Evolutionary conservation across 169 alveolate genomes (phyloP), one percentile per base, ranked within the genome.

Genomic region (Eimeria maxima): DNA sequence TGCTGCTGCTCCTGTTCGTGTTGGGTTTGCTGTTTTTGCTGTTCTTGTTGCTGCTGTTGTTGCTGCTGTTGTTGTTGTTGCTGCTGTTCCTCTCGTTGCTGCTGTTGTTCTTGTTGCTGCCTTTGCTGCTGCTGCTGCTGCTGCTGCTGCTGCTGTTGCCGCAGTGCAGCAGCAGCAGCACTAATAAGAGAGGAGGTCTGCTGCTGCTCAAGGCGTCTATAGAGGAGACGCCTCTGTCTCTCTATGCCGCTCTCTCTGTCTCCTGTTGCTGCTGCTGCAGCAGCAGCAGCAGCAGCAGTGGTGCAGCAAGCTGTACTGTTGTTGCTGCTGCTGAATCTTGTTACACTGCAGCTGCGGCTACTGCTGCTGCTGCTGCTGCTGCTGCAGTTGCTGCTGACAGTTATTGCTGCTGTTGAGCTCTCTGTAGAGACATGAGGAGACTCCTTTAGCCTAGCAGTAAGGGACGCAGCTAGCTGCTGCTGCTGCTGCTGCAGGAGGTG

Each of bases 101-200:
- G 74, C 20, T 63, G 74, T n/a, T 63, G 6, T n/a, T 63, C 29
- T 2, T 65, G 76, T 6, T 65, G 76, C 33, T 65, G 29, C 2
- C 22, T 22, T 20, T 65, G 76, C 76, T 65, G 76, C 76, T 65
- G 76, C 76, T 3, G 84, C 4, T 73, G 84, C 47, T 73, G 45
- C 13, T 33, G 53, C 3, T 38, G 53, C 22, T 73, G 84, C 53
- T 73, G 4, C 55, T 33, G 84, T 50, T 73, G 84, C 84, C 22
- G 45, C 55, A 73, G 84, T 73, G 84, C 84, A 10, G 84, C 84
- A 73, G 84, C 45, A n/a, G 84, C 84, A 73, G 55, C 84, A 65
- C 42, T 27, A 14, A 65, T 29, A 22, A 73, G 50, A 0, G 45
- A 38, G 24, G 10, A 11, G 84, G 53, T 73, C 24, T 6, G 29